Evolutionary conservation across 2,329 filamentous ascomycete species (phyloP), one percentile per base, ranked within the genome.

Genomic region (Beauveria asiatica): DNA sequence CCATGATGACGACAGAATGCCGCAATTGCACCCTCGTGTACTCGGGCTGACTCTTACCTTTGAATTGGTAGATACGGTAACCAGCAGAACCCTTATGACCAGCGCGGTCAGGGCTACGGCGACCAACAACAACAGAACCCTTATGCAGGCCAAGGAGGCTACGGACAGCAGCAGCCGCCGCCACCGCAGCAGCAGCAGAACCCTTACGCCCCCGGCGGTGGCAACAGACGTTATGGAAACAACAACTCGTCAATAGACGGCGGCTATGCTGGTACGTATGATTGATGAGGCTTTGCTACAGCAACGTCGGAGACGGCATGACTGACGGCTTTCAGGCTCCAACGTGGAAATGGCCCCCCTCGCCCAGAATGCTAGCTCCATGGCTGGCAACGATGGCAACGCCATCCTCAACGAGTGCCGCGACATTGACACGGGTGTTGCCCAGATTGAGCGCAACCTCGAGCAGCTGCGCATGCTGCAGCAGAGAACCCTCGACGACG

Each of bases 351-450:
- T 92, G 86, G 82, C 83, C 51, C 81, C 87, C 13, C 80, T 89
- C 50, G 73, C 78, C 49, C 80, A 81, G 63, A 81, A 80, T 62
- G 78, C 76, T 53, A 69, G 76, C 55, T 73, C 74, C 53, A 79
- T 80, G 57, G 78, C 71, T 45, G 71, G 73, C 53, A 68, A 74
- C 66, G 84, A 92, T 72, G 85, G 88, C 48, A 92, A 90, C 70
- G 83, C 83, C 60, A 88, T 96, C 66, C 82, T 97, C 62, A 90
- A 95, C 76, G 88, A 94, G 72, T 94, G 90, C 76, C 83, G 85
- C 62, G 85, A 90, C 50, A 88, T 97, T 71, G 88, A 92, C 72
- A 79, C 83, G 62, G 88, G 86, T 46, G 89, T 97, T 68, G 83
- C 89, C 64, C 79, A 85, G 61, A 84, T 97, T 68, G 85, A 92